Base-by-base conservation (phyloP, 2,329 filamentous ascomycete genomes). In the Xylaria sp. region DNA sequence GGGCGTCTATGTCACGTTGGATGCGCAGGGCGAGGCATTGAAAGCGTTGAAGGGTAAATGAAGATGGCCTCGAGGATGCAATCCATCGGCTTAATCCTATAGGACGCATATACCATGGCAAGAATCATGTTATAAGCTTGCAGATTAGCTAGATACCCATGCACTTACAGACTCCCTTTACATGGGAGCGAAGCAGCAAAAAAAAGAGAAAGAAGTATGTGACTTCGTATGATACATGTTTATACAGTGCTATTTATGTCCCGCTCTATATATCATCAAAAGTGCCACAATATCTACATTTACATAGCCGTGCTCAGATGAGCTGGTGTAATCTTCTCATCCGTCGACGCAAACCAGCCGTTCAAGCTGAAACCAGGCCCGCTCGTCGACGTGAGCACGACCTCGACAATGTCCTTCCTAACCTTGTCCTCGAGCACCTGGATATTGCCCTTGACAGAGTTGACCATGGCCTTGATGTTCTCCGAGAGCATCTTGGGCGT, bases 351-450 rank as follows among this genome's bases (percentile, higher is more conserved):
- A 76, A 95, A 91, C 57, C 90, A 87, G 60, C 94, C 94, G 74
- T 87, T 96, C 75, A 99, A 79, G 75, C 89, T 92, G 80, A 99
- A 87, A 0, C 92, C 94, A 1, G 95, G 94, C 1, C 90, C 89
- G 73, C 95, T 84, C 6, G 94, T 96, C 12, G 93, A 92, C 80
- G 92, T 94, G 72, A 99, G 80, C 35, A 98, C 91, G 75, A 89
- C 82, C 74, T 88, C 86, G 70, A 85, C 89, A 55, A 98, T 82
- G 67, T 92, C 84, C 81, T 95, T 95, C 57, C 79, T 82, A 54
- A 88, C 83, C 60, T 82, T 80, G 69, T 91, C 87, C 66, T 85
- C 87, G 71, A 94, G 71, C 11, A 77, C 82, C 15, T 82, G 80
- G 50, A 94, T 89, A 74, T 97, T 92, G 71, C 87, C 87, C 86